phyloP scores from a whole-genome alignment of 306 rosid species.

The Fagus sylvatica region DNA sequence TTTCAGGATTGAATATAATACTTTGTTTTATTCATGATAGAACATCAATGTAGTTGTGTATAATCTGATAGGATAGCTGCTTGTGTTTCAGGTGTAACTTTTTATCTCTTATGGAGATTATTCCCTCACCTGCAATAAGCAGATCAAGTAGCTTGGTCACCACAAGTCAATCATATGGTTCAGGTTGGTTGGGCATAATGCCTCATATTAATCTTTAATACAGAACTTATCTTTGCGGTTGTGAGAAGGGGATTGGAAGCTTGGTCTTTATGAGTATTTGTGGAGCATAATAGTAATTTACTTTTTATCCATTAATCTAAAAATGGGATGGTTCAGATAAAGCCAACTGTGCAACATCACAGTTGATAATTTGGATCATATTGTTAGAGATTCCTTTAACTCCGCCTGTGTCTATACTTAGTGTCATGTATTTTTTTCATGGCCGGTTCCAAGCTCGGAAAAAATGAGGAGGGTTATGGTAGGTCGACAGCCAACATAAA shows the following conservation, averaged over 20 bases:
- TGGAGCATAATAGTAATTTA: neutral
- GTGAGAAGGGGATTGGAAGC: neutral
- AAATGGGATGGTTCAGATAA: neutral
- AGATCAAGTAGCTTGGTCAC: neutral
- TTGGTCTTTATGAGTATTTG: neutral
- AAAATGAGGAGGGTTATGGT: too few species aligned
- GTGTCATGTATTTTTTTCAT: too few species aligned
- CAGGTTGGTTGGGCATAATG: neutral
- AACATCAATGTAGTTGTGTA: neutral
- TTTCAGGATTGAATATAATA: neutral
- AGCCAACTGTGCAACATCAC: neutral
- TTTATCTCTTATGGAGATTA: neutral
- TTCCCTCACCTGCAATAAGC: neutral
- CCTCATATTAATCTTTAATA: neutral
- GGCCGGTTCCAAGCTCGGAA: too few species aligned
- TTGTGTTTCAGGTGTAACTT: neutral
- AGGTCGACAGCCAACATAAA: too few species aligned
- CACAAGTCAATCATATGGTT: neutral
- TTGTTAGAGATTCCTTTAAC: neutral
- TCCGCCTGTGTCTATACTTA: too few species aligned
- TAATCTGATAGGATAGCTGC: neutral
- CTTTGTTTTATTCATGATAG: neutral
- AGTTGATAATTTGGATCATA: neutral
- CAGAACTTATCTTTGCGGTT: neutral
- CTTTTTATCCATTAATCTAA: neutral